Evolutionary conservation across 2,329 filamentous ascomycete genomes (phyloP), one percentile per base, ranked within the genome.

Genomic region (Colletotrichum graminicola): DNA sequence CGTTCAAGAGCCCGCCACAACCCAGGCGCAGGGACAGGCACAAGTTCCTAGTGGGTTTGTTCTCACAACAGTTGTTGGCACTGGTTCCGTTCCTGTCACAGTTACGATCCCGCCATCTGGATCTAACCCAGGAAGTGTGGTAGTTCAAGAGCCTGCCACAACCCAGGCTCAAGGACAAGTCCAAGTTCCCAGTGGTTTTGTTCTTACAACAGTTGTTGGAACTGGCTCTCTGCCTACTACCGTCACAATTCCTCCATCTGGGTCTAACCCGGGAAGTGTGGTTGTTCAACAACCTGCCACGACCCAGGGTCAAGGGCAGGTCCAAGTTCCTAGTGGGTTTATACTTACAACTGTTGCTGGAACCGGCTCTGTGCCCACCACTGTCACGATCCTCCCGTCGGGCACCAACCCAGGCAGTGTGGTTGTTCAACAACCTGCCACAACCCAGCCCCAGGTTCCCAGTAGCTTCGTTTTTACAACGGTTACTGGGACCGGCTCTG

Each of bases 21-120:
- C 39, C 2, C 39, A 16, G 11, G 1, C 18, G n/a, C n/a, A n/a
- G n/a, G n/a, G n/a, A 2, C 43, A 45, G 4, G 6, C 1, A 1
- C 43, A 45, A 45, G 43, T 45, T 5, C 43, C 43, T 1, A 45
- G 18, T 4, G 61, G 49, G 5, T 63, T 54, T 21, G 34, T 63
- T 7, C 36, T 63, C 1, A 54, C 61, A 4, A 63, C 61, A 11
- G 49, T 21, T 5, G 11, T 10, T 8, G 41, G 34, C 5, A 63
- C 47, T 3, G 61, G 61, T 2, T 32, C 49, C 0, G 23, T 41
- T 10, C 52, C 62, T 2, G 49, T 41, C 12, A 49, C 52, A 0
- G n/a, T 66, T 2, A 66, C 62, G 3, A 36, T 66, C 21, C 63
- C 41, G 6, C 63, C 63, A 3, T 56, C 63, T 8, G 63, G 63